Base-by-base conservation (phyloP, 208 protist genomes). In the Crithidia expoeki region DNA sequence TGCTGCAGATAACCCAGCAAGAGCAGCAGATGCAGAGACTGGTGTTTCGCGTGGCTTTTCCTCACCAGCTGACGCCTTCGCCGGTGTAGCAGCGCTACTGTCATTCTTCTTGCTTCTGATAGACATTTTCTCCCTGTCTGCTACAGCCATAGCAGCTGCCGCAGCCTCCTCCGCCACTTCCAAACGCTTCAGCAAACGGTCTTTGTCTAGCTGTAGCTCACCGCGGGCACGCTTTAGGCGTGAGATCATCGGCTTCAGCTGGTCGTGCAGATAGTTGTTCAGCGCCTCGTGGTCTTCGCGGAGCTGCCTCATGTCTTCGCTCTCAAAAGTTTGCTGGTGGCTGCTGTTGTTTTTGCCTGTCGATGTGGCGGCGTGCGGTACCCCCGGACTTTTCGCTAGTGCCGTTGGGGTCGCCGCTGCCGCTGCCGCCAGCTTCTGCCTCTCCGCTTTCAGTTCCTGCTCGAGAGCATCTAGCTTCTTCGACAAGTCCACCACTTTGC, bases 261-360 rank as follows among this genome's bases (percentile, higher is more conserved):
- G 63, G 27, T 74, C 50, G 16, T 47, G 49, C n/a, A 58, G 49
- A 50, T 68, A 68, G 49, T 12, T 23, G 25, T 81, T 66, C 47
- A 79, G 64, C 21, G 65, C 71, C 11, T 56, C 72, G 63, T 81
- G 60, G 46, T 81, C 72, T 6, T 74, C 72, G 34, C 63, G 63
- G 14, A 81, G 71, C 34, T 64, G 47, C 52, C 62, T 49, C 12
- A 65, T 0, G 4, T 68, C 66, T 2, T 32, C 65, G 16, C 61
- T 23, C 11, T 55, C 30, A 16, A 27, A 2, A 27, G 2, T 9
- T 7, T 40, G 32, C 12, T 19, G 6, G 44, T 44, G 23, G 44
- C 21, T 19, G 21, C 25, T 59, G 32, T 38, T 59, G 53, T 2
- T 25, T 5, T 36, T 50, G 4, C 40, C 58, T 30, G 21, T 17